These are phyloP conservation scores for Phytophthora kernoviae DNA, from an alignment of 352 stramenopile species.

Conservation along the genomic window DNA sequence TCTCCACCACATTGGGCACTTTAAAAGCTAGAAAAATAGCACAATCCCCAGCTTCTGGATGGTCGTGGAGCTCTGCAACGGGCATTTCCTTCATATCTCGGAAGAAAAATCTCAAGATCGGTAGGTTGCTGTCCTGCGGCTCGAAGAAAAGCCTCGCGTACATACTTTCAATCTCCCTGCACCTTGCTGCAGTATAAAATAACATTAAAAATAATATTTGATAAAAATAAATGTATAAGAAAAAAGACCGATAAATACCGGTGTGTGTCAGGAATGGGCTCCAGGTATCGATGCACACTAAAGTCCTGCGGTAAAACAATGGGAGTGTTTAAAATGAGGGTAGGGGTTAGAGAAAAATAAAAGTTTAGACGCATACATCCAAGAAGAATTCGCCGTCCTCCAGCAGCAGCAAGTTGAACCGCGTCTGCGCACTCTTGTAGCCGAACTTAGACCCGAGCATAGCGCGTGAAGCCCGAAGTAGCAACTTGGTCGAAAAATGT, in stretches of 20 bases:
- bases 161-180: constrained; percentile 86
- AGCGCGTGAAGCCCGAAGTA: constrained; percentile 5
- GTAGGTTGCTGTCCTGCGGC: constrained; percentile 80
- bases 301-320: constrained; percentile 61
- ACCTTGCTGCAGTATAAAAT: constrained; percentile 52
- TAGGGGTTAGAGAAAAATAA: background rate
- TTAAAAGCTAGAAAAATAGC: constrained; percentile 76
- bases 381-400: constrained; percentile 96
- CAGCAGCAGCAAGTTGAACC: constrained; percentile 94
- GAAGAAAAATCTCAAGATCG: constrained; percentile 90
- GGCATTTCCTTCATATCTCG: constrained; percentile 76
- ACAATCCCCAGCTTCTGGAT: constrained; percentile 39
- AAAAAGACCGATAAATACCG: constrained; percentile 38
- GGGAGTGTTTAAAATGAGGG: constrained; percentile 10
- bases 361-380: constrained; percentile 55
- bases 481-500: constrained; percentile 5
- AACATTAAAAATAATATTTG: constrained; percentile 6
- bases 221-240: constrained; percentile 7
- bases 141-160: constrained; percentile 93
- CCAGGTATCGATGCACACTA: constrained; percentile 79
- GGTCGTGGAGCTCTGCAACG: constrained; percentile 59
- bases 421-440: constrained; percentile 62
- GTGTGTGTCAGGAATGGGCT: constrained; percentile 53
- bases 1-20: constrained; percentile 66
- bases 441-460: constrained; percentile 50